A percentile compares a stretch with the other conserved stretches of the same genome.
phyloP scores from a whole-genome alignment of 108 stramenopile genomes.

The Nitzschia sp. region DNA sequence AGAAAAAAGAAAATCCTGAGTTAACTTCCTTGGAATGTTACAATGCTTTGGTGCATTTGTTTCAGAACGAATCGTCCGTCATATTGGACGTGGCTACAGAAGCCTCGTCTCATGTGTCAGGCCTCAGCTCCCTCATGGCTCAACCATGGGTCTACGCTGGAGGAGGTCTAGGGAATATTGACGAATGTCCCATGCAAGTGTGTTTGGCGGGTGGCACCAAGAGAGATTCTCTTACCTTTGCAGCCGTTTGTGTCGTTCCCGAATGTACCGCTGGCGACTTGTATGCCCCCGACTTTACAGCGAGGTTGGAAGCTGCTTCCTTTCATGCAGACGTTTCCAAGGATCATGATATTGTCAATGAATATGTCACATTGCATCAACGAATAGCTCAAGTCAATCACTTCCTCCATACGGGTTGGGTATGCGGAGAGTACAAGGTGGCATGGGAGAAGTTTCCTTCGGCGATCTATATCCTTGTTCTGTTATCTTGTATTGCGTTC shows the following conservation, averaged over 20 bases:
- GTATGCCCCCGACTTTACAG: conserved; percentile 36
- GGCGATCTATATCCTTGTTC: neutral
- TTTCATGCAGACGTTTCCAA: neutral
- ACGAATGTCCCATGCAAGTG: conserved; percentile 50
- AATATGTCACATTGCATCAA: conserved; percentile 34
- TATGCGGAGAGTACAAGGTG: conserved; percentile 47
- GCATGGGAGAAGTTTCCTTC: conserved; percentile 35
- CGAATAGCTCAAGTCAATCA: conserved; percentile 41
- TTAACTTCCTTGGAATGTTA: conserved; percentile 18
- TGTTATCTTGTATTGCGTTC: neutral
- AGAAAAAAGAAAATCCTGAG: neutral
- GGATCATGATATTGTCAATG: conserved; percentile 9
- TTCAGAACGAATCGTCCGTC: conserved; percentile 17
- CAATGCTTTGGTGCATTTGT: conserved; percentile 22
- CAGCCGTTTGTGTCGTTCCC: conserved; percentile 42
- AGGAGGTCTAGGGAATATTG: conserved; percentile 54
- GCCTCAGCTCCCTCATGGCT: conserved; percentile 25
- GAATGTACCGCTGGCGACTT: conserved; percentile 48
- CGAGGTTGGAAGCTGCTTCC: conserved; percentile 19
- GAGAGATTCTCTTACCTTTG: conserved; percentile 53
- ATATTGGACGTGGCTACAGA: conserved; percentile 43
- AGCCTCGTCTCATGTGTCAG: conserved; percentile 49
- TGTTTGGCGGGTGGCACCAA: conserved; percentile 41
- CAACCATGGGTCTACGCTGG: conserved; percentile 59
- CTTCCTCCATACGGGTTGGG: conserved; percentile 53